These are phyloP conservation scores for Brasenia schreberi DNA, from an alignment of 164 flowering plant species.

Conservation along the genomic window DNA sequence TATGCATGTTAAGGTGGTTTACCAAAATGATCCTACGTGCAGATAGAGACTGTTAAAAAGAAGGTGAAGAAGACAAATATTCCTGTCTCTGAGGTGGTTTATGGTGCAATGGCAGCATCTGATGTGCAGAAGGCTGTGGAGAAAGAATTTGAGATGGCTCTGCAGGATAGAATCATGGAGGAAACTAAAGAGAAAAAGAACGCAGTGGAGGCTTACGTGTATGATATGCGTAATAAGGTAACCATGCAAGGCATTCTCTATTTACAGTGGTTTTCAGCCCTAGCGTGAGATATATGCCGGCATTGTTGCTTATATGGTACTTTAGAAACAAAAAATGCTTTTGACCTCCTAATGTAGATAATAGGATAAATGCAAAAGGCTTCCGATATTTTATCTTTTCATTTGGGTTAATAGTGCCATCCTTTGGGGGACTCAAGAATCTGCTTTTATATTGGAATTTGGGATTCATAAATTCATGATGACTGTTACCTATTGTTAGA, in stretches of 20 bases:
- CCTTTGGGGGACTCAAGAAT: too few relatives aligned
- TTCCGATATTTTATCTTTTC: too few relatives aligned
- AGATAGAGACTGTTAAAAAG: conserved; percentile 71
- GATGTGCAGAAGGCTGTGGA: conserved; percentile 85
- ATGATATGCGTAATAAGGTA: conserved; percentile 96
- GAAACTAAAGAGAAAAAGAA: conserved; percentile 92
- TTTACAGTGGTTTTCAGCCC: too few relatives aligned
- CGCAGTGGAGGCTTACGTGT: conserved; percentile 94
- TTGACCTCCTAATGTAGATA: too few relatives aligned
- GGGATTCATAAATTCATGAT: too few relatives aligned
- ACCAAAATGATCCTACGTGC: neutral
- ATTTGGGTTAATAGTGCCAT: too few relatives aligned
- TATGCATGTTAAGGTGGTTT: neutral
- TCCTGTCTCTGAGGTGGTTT: conserved; percentile 58
- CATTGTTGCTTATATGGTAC: too few relatives aligned
- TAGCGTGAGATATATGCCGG: too few relatives aligned
- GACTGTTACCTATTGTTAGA: too few relatives aligned
- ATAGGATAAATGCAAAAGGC: too few relatives aligned
- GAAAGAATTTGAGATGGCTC: conserved; percentile 95
- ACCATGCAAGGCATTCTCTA: neutral
- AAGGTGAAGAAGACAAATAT: conserved; percentile 72
- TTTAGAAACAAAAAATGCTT: too few relatives aligned
- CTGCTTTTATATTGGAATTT: too few relatives aligned
- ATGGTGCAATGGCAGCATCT: conserved; percentile 48
- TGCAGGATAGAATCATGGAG: conserved; percentile 97